phyloP scores from a whole-genome alignment of 345 rosid genomes.

The Murraya koenigii region DNA sequence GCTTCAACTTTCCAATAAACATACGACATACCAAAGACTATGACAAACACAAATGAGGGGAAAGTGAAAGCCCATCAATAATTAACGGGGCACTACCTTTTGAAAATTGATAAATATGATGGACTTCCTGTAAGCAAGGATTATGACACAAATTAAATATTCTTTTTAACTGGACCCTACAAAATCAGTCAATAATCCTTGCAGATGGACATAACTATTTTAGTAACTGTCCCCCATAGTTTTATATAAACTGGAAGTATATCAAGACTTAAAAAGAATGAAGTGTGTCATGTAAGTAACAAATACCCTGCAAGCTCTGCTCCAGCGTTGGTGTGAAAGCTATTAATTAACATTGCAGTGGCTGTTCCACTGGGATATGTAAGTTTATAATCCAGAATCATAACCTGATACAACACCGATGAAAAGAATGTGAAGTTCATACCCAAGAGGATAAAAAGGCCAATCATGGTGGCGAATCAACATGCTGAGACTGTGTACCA shows the following conservation, averaged over 20 bases:
- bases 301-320: constrained; percentile 92
- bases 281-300: neutral
- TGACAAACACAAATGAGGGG: neutral
- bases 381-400: constrained; percentile 88
- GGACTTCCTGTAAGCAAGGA: neutral
- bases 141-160: neutral
- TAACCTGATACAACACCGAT: constrained; percentile 46
- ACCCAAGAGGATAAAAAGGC: neutral
- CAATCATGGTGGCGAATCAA: neutral
- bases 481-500: neutral
- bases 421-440: neutral
- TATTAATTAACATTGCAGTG: constrained; percentile 91
- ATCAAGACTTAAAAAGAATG: neutral
- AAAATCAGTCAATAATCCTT: neutral
- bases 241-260: constrained; percentile 6
- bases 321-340: constrained; percentile 83
- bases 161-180: neutral
- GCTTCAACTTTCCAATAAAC: neutral
- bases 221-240: neutral
- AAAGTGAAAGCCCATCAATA: neutral
- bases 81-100: neutral
- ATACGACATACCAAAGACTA: neutral
- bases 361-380: constrained; percentile 98
- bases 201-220: neutral
- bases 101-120: neutral